Conservation (phyloP, 331 rosid genomes). For the Cydonia oblonga region DNA sequence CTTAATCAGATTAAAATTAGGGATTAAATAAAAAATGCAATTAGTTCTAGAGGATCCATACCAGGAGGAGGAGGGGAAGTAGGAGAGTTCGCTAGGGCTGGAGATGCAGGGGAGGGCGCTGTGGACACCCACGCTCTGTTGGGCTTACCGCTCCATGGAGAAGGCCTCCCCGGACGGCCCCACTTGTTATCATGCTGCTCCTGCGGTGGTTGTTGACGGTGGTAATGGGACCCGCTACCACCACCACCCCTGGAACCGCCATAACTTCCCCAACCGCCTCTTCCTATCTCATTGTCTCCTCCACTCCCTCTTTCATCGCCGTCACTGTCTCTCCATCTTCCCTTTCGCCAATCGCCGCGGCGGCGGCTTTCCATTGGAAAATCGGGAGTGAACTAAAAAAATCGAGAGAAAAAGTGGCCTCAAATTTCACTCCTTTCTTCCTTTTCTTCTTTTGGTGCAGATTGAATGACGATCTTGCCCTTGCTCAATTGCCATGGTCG, state of each 20-base stretch:
- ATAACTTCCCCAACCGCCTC: neutral
- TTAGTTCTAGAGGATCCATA: neutral
- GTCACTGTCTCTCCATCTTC: neutral
- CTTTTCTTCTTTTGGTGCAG: neutral
- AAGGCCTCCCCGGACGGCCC: neutral
- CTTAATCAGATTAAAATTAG: neutral
- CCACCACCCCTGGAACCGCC: neutral
- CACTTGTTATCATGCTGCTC: neutral
- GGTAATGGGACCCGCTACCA: neutral
- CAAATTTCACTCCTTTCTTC: neutral
- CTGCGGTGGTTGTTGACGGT: too few species aligned
- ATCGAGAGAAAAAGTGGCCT: neutral
- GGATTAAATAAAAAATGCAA: neutral
- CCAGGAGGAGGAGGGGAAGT: neutral
- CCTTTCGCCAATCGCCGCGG: neutral
- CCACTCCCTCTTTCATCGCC: neutral
- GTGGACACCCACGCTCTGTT: neutral
- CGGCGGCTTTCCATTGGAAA: slow-evolving; percentile 11
- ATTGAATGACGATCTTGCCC: neutral
- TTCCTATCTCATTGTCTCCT: neutral
- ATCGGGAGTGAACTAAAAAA: neutral
- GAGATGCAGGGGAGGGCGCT: neutral
- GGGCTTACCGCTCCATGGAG: neutral
- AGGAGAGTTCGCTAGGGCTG: neutral
- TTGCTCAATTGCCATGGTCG: neutral